These are phyloP conservation scores for Datura wrightii DNA, from an alignment of 257 asterid genomes.

Conservation along the genomic window DNA sequence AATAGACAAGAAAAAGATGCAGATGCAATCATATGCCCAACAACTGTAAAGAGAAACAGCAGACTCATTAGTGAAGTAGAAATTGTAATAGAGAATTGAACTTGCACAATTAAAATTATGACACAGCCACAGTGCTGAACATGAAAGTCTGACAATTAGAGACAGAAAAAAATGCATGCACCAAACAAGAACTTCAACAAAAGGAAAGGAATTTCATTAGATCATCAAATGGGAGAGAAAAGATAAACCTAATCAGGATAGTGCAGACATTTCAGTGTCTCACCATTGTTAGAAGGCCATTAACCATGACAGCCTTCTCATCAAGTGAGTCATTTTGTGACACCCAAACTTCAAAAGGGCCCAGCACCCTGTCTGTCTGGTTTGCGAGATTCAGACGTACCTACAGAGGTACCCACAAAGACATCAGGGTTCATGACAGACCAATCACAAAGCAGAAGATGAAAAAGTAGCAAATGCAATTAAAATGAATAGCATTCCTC, in stretches of 20 bases:
- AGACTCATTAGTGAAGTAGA: background rate
- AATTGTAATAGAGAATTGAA: background rate
- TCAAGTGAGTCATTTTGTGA: conserved; percentile 76
- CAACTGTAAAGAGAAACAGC: background rate
- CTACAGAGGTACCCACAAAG: conserved; percentile 44
- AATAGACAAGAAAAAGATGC: background rate
- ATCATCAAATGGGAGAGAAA: background rate
- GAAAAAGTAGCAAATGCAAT: background rate
- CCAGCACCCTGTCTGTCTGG: conserved; percentile 82
- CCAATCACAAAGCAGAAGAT: conserved; percentile 3
- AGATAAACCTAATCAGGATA: background rate
- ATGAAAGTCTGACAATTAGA: background rate
- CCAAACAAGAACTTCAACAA: conserved; percentile 24
- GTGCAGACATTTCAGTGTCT: conserved; percentile 38
- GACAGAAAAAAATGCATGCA: background rate
- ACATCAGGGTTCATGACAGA: background rate
- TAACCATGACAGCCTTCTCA: conserved; percentile 82
- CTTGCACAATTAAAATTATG: background rate
- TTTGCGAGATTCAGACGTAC: conserved; percentile 70
- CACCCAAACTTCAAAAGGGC: conserved; percentile 89
- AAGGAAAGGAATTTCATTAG: background rate
- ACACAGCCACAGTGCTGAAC: background rate
- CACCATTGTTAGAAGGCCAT: conserved; percentile 90
- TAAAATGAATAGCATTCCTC: background rate
- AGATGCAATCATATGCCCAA: background rate